Conservation (phyloP, 1,284 basidiomycete genomes). For the Ceratobasidium theobromae region DNA sequence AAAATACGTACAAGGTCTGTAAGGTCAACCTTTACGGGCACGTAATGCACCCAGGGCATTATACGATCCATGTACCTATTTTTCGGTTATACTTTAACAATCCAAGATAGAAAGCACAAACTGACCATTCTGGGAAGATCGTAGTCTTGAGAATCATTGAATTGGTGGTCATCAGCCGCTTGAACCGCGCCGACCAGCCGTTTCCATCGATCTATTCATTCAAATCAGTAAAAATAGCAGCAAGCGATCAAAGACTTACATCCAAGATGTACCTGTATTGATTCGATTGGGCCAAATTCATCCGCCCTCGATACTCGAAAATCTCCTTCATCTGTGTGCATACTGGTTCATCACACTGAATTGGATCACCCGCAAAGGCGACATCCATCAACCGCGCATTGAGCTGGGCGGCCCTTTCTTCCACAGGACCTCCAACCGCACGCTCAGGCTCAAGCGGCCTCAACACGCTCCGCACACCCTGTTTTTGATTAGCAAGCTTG, state of each 20-base stretch:
- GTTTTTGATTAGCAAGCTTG: slow-evolving; percentile 42
- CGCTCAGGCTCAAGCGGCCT: slow-evolving; percentile 38
- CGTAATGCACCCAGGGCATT: slow-evolving; percentile 60
- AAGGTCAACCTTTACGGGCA: slow-evolving; percentile 59
- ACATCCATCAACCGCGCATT: slow-evolving; percentile 59
- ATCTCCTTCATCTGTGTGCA: slow-evolving; percentile 50
- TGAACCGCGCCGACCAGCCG: slow-evolving; percentile 70
- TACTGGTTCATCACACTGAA: slow-evolving; percentile 49
- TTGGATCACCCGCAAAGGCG: slow-evolving; percentile 54
- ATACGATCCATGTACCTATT: slow-evolving; percentile 49
- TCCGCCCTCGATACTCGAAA: slow-evolving; percentile 52
- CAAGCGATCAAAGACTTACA: slow-evolving; percentile 45
- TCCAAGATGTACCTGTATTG: slow-evolving; percentile 67
- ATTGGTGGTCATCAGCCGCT: slow-evolving; percentile 62
- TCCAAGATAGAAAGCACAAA: not conserved
- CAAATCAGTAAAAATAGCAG: not conserved
- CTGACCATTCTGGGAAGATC: slow-evolving; percentile 64
- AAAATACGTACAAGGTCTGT: slow-evolving; percentile 50
- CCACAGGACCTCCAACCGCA: slow-evolving; percentile 50
- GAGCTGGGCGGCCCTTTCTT: slow-evolving; percentile 45
- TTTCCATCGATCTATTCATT: slow-evolving; percentile 54
- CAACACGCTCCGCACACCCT: slow-evolving; percentile 46
- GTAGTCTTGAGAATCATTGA: slow-evolving; percentile 65
- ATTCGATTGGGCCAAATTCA: slow-evolving; percentile 53
- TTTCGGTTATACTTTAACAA: not conserved